phyloP scores from a whole-genome alignment of 1,284 basidiomycete genomes.

The Rhodotorula sp. region DNA sequence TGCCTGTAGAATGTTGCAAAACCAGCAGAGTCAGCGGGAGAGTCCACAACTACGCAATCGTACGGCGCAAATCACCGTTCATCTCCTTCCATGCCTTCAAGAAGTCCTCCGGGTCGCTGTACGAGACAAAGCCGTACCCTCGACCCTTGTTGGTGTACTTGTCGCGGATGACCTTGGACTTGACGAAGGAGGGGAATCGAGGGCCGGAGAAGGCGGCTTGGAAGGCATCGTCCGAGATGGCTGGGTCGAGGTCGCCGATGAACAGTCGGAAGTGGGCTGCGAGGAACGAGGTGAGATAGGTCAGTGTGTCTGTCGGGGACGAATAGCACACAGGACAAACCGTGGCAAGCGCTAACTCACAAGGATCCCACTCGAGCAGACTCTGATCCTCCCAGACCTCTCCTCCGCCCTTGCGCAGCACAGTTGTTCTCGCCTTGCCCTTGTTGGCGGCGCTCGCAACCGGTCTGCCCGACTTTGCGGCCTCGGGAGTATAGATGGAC shows the following conservation, averaged over 20 bases:
- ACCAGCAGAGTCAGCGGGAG: background rate
- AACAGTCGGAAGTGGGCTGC: conserved; percentile 96
- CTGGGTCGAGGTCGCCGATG: conserved; percentile 96
- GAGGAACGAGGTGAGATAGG: conserved; percentile 12
- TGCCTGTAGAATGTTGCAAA: conserved; percentile 58
- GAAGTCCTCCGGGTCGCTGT: conserved; percentile 98
- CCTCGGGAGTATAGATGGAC: conserved; percentile 43
- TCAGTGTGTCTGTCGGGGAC: conserved; percentile 11
- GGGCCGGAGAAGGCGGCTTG: conserved; percentile 50
- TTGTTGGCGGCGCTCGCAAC: conserved; percentile 59
- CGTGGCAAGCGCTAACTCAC: conserved; percentile 56
- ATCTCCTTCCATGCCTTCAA: conserved; percentile 99
- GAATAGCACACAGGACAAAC: background rate
- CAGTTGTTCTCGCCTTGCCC: conserved; percentile 89
- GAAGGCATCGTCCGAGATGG: conserved; percentile 96
- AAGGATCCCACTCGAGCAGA: conserved; percentile 93
- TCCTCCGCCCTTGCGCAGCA: conserved; percentile 88
- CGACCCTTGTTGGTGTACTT: conserved; percentile 75
- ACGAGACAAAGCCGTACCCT: conserved; percentile 90
- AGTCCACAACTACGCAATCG: background rate
- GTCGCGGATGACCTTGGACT: conserved; percentile 92
- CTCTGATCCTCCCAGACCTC: conserved; percentile 98
- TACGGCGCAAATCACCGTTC: conserved; percentile 67
- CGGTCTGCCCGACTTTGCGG: conserved; percentile 9
- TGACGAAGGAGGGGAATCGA: conserved; percentile 87